Conservation (phyloP, 2,329 filamentous ascomycete genomes). For the Nigrospora osmanthi region DNA sequence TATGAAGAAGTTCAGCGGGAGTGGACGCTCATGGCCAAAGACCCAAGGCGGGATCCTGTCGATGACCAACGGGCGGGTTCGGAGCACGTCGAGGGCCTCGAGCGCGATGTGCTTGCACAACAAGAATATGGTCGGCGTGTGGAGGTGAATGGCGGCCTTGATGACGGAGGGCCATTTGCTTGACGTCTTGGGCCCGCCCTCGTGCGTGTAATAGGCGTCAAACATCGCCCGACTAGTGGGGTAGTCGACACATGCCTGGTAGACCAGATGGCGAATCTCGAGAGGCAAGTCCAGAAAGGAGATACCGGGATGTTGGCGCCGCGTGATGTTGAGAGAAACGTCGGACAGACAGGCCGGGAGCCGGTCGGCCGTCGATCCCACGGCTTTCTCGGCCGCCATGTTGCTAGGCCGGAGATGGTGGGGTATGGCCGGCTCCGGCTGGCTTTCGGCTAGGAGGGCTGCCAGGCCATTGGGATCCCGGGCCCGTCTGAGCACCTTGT, state of each 20-base stretch:
- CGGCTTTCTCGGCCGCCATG: not conserved
- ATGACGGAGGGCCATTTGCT: no score
- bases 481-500: conserved; percentile 9
- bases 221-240: conserved; percentile 20
- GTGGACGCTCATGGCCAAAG: conserved; percentile 13
- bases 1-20: conserved; percentile 20
- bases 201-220: conserved; percentile 16
- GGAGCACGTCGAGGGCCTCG: conserved; percentile 21
- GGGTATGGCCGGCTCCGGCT: conserved; percentile 6
- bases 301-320: not conserved
- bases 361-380: not conserved
- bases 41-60: conserved; percentile 27
- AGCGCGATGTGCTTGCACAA: conserved; percentile 24
- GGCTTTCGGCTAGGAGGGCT: conserved; percentile 11
- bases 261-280: conserved; percentile 27
- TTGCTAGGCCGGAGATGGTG: conserved; percentile 5
- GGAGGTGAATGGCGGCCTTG: conserved; percentile 6
- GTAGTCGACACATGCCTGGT: conserved; percentile 17
- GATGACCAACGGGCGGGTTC: conserved; percentile 17
- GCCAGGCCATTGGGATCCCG: conserved; percentile 11
- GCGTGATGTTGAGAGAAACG: not conserved
- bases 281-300: conserved; percentile 21
- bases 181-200: no score
- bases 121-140: conserved; percentile 24
- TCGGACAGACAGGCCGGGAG: not conserved